Evolutionary conservation across 2,329 filamentous ascomycete species (phyloP), one percentile per base, ranked within the genome.

Genomic region (Penicillium oxalicum): DNA sequence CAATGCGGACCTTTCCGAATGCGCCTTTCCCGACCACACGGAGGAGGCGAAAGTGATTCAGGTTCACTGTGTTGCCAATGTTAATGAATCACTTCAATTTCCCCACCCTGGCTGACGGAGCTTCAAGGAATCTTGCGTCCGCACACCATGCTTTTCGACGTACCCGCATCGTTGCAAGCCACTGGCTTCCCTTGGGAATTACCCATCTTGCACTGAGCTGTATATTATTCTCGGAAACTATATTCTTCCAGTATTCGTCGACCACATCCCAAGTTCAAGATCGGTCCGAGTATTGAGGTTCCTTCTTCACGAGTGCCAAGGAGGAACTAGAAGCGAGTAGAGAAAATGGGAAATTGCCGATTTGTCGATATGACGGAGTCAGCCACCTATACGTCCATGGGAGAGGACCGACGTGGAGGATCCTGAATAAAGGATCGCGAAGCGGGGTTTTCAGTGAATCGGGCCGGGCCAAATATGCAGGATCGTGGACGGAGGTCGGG

Each of bases 1-100:
- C 93, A 59, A 98, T 98, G 64, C 93, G 87, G 53, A 98, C 93
- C 74, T 98, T 98, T 64, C 93, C 93, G 76, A 98, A 98, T 49
- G 93, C 93, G 63, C 93, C 93, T 71, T 95, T 94, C 58, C 93
- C 93, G 60, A 98, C 93, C 55, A 98, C 93, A 66, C 93, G 86
- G 57, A 97, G 76, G 48, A 98, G 79, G 58, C 91, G 88, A 72
- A 98, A 98, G 73, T 98, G 93, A 66, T 96, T 96, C 61, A 98
- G 84, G 70, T 91, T 97, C 61, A 95, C 93, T 95, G 61, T 44
- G 45, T 41, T 45, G 40, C 51, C 13, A 12, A 25, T 35, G 46
- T 61, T 45, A 61, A 59, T 48, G 49, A 45, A 61, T 51, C 29
- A 33, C 37, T 46, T 40, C 18, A 18, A 18, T 18, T 40, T 41